phyloP scores from a whole-genome alignment of 345 rosid genomes.

The Brassica cretica region DNA sequence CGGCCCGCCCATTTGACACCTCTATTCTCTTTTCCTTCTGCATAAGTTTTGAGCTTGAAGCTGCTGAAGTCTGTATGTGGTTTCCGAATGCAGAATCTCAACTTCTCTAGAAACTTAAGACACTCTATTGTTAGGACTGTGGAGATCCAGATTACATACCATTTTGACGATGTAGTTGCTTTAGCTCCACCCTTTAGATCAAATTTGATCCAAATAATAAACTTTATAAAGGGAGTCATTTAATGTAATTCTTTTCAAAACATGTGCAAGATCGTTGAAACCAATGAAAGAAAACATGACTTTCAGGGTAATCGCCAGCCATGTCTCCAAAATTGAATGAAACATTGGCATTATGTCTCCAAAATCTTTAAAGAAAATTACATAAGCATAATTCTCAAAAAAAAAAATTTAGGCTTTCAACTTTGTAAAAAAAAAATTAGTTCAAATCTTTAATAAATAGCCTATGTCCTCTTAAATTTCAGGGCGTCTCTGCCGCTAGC shows the following conservation, averaged over 20 bases:
- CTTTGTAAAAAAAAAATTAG: no score
- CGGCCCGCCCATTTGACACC: no score
- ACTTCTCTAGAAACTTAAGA: conserved; percentile 48
- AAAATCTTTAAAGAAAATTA: no score
- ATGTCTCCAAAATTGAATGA: no score
- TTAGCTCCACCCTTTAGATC: conserved; percentile 61
- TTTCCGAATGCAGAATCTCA: conserved; percentile 28
- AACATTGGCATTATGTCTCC: no score
- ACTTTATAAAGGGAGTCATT: background rate
- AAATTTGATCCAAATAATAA: conserved; percentile 18
- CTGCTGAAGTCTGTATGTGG: conserved; percentile 39
- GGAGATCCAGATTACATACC: conserved; percentile 43
- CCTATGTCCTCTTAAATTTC: no score
- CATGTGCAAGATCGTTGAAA: background rate
- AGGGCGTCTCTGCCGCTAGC: no score
- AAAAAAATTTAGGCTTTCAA: no score
- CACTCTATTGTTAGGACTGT: conserved; percentile 35
- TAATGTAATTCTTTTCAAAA: conserved; percentile 5
- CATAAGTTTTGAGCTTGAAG: conserved; percentile 35
- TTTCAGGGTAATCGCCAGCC: no score
- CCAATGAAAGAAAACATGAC: background rate
- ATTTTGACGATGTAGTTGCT: conserved; percentile 46
- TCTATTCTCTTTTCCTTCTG: background rate
- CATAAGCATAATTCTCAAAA: no score
- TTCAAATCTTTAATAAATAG: no score